These are phyloP conservation scores for Arabidopsis suecica DNA, from an alignment of 345 rosid genomes.

Conservation along the genomic window DNA sequence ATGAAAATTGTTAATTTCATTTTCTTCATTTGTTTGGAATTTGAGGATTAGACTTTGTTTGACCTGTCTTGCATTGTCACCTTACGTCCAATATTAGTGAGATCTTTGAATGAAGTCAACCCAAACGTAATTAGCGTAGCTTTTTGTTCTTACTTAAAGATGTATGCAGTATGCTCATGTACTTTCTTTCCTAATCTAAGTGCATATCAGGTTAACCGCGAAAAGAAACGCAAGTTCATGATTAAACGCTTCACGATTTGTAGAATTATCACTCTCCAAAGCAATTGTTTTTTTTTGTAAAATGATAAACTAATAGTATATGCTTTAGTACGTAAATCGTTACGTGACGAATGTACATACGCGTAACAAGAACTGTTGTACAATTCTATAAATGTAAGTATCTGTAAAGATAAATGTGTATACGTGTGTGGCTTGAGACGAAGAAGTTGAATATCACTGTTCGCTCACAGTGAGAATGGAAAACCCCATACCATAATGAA, in stretches of 20 bases:
- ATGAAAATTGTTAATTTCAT: background rate
- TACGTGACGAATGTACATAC: background rate
- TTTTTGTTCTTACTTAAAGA: background rate
- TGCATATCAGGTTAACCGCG: background rate
- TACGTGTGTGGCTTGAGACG: conserved; percentile 35
- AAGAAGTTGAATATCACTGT: conserved; percentile 26
- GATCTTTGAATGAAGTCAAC: background rate
- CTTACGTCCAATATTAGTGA: background rate
- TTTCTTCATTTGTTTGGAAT: background rate
- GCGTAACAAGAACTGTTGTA: conserved; percentile 25
- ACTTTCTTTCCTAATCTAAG: conserved; percentile 17
- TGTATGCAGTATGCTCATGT: background rate
- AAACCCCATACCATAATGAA: conserved; percentile 40
- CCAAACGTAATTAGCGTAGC: background rate
- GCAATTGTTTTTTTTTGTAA: background rate
- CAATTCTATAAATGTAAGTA: background rate
- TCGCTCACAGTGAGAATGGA: conserved; percentile 18
- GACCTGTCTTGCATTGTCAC: background rate
- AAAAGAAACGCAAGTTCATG: background rate
- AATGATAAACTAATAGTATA: background rate
- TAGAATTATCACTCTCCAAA: background rate
- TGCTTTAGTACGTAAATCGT: background rate
- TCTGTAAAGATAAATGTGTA: background rate
- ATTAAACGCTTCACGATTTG: background rate
- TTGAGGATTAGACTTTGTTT: background rate